Conservation (phyloP, 768 basidiomycete genomes). For the Leccinellum albellum region DNA sequence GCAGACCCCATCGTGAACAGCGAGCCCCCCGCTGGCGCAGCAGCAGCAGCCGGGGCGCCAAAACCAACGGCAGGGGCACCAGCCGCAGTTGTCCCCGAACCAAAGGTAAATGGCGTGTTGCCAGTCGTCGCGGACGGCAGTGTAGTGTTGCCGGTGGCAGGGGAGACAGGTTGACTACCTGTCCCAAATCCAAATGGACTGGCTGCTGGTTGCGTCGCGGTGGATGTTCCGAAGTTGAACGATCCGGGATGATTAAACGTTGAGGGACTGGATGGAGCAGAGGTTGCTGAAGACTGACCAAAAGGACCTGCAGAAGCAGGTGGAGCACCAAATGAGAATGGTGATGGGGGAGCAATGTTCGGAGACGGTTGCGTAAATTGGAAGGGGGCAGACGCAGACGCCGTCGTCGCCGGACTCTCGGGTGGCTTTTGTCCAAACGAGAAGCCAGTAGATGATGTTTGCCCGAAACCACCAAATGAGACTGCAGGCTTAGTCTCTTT, state of each 20-base stretch:
- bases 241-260: conserved; percentile 47
- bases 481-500: conserved; percentile 41
- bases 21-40: conserved; percentile 29
- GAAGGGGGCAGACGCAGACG: conserved; percentile 41
- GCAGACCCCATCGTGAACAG: conserved; percentile 63
- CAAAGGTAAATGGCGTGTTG: conserved; percentile 36
- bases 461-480: conserved; percentile 47
- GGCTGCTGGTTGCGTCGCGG: conserved; percentile 34
- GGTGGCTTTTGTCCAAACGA: conserved; percentile 44
- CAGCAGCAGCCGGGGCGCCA: conserved; percentile 33
- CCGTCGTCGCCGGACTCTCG: conserved; percentile 37
- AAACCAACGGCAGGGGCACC: conserved; percentile 40
- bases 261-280: conserved; percentile 57
- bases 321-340: conserved; percentile 45
- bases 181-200: conserved; percentile 46
- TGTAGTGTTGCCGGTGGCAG: conserved; percentile 40
- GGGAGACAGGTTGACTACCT: conserved; percentile 57
- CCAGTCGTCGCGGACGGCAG: conserved; percentile 30
- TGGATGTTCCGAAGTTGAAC: conserved; percentile 45
- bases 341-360: conserved; percentile 34
- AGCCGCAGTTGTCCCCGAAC: conserved; percentile 29
- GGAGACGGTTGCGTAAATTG: conserved; percentile 44
- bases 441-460: conserved; percentile 40
- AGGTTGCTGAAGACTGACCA: conserved; percentile 38
- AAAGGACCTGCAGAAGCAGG: conserved; percentile 39